These are phyloP conservation scores for Toxoplasma gondii DNA, from an alignment of 169 alveolate genomes.

Conservation along the genomic window DNA sequence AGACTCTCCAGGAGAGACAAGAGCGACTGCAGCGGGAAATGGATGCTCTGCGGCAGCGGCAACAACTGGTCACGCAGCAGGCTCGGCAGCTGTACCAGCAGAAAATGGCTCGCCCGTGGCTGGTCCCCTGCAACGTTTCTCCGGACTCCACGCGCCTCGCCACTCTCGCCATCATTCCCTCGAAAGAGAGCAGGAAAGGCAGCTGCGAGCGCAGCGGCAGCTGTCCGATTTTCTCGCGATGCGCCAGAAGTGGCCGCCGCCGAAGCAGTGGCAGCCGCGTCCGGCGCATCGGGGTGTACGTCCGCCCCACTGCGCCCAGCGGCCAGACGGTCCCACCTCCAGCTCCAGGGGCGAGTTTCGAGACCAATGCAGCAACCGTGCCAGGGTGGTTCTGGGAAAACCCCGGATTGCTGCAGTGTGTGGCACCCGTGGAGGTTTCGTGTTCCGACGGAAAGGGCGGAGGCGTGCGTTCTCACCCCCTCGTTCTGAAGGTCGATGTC, in stretches of 20 bases:
- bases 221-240: conserved; percentile 36
- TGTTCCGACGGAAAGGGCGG: no score
- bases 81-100: conserved; percentile 2
- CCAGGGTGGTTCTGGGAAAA: neutral
- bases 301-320: neutral
- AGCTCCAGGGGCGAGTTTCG: neutral
- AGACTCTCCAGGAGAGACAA: neutral
- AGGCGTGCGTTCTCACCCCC: neutral
- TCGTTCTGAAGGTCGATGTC: neutral
- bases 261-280: neutral
- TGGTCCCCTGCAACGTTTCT: neutral
- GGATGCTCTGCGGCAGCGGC: neutral
- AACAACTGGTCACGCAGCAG: neutral
- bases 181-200: neutral
- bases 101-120: conserved; percentile 9
- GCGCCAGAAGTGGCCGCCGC: neutral
- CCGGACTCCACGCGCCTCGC: conserved; percentile 12
- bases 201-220: conserved; percentile 16
- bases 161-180: neutral
- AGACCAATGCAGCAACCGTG: neutral
- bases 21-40: neutral
- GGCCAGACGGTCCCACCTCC: neutral
- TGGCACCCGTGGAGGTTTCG: no score
- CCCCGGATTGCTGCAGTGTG: neutral
- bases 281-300: conserved; percentile 36